Evolutionary conservation across 805 yeast genomes (phyloP).

Genomic region (Candida germanica): DNA sequence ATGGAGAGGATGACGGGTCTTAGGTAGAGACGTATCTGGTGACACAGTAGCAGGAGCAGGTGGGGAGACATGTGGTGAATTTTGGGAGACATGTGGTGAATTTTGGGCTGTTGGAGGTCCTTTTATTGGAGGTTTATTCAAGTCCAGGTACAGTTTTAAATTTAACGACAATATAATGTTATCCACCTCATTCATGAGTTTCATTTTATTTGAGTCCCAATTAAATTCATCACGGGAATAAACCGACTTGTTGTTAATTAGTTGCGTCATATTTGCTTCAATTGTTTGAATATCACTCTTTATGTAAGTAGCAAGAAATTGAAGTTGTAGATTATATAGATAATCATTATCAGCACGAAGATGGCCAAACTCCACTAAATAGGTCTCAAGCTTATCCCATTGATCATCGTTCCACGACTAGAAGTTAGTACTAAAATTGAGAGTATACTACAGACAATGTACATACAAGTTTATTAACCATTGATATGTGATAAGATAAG

Average conservation of each 20-base stretch:
- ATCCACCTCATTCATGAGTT: conserved; percentile 16
- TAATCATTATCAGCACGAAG: conserved; percentile 8
- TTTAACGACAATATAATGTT: conserved; percentile 13
- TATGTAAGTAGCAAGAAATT: conserved; percentile 11
- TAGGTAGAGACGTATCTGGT: background rate
- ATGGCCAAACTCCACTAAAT: conserved; percentile 14
- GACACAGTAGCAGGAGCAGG: no score
- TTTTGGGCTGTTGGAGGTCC: background rate
- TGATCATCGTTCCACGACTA: conserved; percentile 6
- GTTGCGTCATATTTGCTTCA: conserved; percentile 5
- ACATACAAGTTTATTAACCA: no score
- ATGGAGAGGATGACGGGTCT: background rate
- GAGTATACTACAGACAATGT: no score
- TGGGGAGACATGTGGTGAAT: no score
- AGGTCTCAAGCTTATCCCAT: conserved; percentile 13
- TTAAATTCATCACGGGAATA: conserved; percentile 10
- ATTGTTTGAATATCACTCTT: conserved; percentile 9
- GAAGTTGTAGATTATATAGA: conserved; percentile 12
- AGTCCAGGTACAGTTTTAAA: conserved; percentile 8
- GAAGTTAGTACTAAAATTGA: conserved; percentile 2
- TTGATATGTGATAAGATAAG: no score
- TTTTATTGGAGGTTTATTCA: conserved; percentile 7
- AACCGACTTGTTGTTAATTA: conserved; percentile 4
- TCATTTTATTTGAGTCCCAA: conserved; percentile 12
- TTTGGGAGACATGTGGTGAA: background rate